Percentiles rank a stretch among this genome's conserved stretches.
Conservation (phyloP, 352 stramenopile species). For the Phytophthora pini region DNA sequence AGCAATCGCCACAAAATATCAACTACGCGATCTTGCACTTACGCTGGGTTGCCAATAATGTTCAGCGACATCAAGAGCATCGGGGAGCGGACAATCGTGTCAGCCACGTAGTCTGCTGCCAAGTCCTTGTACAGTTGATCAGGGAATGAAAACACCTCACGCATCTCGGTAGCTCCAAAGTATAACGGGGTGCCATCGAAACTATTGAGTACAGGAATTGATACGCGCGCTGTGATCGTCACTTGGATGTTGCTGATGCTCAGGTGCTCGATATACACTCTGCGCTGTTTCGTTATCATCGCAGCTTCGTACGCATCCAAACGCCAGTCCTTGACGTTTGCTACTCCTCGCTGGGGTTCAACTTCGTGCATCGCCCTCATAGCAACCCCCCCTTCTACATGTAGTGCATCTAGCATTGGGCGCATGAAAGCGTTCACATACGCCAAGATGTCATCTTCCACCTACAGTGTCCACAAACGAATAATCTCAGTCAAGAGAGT, state of each 20-base stretch:
- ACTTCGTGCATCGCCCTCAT: background rate
- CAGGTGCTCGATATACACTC: constrained; percentile 70
- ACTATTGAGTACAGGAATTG: constrained; percentile 81
- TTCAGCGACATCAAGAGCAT: constrained; percentile 88
- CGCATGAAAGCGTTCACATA: constrained; percentile 54
- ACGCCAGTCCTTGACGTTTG: constrained; percentile 25
- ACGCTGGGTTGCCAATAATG: constrained; percentile 87
- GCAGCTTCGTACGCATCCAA: constrained; percentile 24
- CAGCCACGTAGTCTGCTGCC: constrained; percentile 81
- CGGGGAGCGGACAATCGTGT: constrained; percentile 79
- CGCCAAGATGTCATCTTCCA: constrained; percentile 64
- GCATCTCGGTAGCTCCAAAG: constrained; percentile 61
- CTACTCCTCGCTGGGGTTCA: background rate
- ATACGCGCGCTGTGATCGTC: constrained; percentile 79
- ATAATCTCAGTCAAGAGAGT: constrained; percentile 3
- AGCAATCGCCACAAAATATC: constrained; percentile 2
- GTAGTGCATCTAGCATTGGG: constrained; percentile 45
- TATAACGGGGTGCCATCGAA: constrained; percentile 80
- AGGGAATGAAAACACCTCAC: constrained; percentile 73
- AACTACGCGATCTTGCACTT: constrained; percentile 30
- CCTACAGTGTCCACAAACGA: constrained; percentile 27
- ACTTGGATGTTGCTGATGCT: constrained; percentile 64
- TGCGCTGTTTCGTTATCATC: constrained; percentile 50
- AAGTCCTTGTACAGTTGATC: constrained; percentile 87
- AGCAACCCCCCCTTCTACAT: constrained; percentile 27